Evolutionary conservation across 2,329 filamentous ascomycete genomes (phyloP).

Genomic region (Monosporascus sp.): DNA sequence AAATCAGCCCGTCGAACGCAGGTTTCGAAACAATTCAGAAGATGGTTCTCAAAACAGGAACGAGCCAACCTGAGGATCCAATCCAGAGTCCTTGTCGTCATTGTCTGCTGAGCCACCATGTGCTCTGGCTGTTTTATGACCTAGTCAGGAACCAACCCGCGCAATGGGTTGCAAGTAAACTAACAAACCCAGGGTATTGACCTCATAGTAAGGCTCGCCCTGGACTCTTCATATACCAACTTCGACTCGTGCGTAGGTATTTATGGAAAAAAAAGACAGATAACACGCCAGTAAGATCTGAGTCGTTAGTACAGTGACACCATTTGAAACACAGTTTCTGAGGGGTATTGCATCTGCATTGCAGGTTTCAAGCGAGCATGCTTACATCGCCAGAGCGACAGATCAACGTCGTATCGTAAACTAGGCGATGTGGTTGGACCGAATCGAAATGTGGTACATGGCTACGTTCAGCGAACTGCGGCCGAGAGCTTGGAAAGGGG

Average conservation of each 20-base stretch:
- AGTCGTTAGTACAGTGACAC: too few relatives aligned
- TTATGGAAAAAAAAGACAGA: neutral
- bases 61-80: neutral
- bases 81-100: neutral
- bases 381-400: too few relatives aligned
- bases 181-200: neutral
- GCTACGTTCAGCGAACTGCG: too few relatives aligned
- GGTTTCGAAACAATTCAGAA: neutral
- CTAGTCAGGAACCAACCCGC: neutral
- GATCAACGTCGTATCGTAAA: too few relatives aligned
- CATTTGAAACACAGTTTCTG: neutral
- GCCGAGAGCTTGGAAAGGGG: too few relatives aligned
- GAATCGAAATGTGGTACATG: too few relatives aligned
- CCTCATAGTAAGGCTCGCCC: neutral
- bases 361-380: neutral
- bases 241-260: neutral
- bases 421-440: too few relatives aligned
- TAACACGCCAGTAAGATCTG: too few relatives aligned
- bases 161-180: neutral
- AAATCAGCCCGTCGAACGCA: neutral
- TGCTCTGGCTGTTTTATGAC: neutral
- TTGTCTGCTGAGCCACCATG: neutral
- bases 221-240: neutral
- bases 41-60: neutral
- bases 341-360: neutral